Evolutionary conservation across 139 green algal genomes (phyloP).

Genomic region (Chlorella sp.): DNA sequence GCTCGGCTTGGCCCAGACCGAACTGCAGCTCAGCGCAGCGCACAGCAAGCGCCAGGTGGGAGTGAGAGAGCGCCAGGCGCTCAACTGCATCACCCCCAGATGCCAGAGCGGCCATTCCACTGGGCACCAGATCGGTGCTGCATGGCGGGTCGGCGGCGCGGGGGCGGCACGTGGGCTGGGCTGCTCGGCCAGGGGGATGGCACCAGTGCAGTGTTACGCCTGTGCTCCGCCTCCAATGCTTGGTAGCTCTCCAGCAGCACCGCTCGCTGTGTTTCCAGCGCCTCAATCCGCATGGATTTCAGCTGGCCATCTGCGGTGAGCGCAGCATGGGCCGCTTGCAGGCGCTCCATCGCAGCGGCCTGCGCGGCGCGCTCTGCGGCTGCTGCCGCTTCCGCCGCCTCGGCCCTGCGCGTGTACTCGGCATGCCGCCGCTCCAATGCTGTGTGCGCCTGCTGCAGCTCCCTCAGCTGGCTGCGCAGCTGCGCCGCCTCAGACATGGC

Average conservation of each 20-base stretch:
- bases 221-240: neutral
- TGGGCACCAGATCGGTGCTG: neutral
- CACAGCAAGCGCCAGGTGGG: constrained; percentile 4
- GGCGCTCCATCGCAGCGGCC: neutral
- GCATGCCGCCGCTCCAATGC: neutral
- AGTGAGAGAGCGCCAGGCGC: neutral
- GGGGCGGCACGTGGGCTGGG: neutral
- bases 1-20: neutral
- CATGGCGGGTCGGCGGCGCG: neutral
- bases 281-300: neutral
- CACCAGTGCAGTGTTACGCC: neutral
- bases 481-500: neutral
- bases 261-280: constrained; percentile 8
- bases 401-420: neutral
- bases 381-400: neutral
- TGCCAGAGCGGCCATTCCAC: neutral
- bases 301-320: neutral
- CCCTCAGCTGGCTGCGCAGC: neutral
- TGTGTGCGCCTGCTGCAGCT: neutral
- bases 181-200: neutral
- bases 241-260: constrained; percentile 18
- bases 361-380: neutral
- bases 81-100: neutral
- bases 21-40: constrained; percentile 28
- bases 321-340: neutral